phyloP scores from a whole-genome alignment of 2,329 filamentous ascomycete genomes.

The Beauveria varroae region DNA sequence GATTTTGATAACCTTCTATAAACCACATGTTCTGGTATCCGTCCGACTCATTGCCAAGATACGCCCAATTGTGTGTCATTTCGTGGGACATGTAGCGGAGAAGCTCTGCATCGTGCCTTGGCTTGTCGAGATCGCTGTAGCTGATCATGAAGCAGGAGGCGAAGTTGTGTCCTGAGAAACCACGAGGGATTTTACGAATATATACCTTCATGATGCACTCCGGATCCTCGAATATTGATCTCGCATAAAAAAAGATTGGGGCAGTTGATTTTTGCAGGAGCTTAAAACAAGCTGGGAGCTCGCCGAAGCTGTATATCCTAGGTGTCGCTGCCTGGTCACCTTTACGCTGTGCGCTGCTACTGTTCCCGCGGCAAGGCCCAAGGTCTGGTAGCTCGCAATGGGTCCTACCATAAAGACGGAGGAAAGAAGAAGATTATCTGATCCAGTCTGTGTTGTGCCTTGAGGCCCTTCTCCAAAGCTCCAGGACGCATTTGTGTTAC shows the following conservation, averaged over 20 bases:
- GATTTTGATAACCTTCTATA: not conserved
- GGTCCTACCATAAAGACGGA: not conserved
- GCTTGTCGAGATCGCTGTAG: not conserved
- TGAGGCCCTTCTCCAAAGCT: not conserved
- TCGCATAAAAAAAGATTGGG: not conserved
- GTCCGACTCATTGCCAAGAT: not conserved
- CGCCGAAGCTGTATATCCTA: not conserved
- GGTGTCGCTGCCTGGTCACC: not conserved
- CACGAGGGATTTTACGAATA: not conserved
- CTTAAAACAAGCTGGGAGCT: not conserved
- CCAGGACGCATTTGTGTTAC: not conserved
- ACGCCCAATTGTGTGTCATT: not conserved
- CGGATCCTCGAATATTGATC: not conserved
- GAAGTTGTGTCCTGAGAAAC: not conserved
- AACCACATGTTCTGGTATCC: conserved; percentile 2
- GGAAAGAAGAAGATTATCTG: not conserved
- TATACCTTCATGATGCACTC: not conserved
- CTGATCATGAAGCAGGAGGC: not conserved
- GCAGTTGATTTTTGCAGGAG: not conserved
- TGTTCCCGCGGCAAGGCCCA: not conserved
- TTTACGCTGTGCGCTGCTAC: not conserved
- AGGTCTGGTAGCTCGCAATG: not conserved
- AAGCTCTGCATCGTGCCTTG: not conserved
- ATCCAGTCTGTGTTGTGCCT: not conserved
- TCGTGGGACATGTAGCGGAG: not conserved